Percentiles rank a stretch among this genome's conserved stretches.
Evolutionary conservation across 768 basidiomycete genomes (phyloP).

Genomic region (Termitomyces sp.): DNA sequence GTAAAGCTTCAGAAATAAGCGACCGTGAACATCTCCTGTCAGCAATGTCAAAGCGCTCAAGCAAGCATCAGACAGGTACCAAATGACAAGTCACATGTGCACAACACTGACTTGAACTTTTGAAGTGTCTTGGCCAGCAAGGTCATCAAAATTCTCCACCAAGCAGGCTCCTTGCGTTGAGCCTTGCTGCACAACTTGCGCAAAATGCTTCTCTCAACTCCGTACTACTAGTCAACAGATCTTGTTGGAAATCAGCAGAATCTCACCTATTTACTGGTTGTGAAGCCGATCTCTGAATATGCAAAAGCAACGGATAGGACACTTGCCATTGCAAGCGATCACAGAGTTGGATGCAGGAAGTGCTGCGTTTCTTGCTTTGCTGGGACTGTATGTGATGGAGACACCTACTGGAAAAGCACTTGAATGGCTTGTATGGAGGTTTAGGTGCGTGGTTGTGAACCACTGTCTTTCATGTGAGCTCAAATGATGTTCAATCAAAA

Average conservation of each 20-base stretch:
- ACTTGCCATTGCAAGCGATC: constrained; percentile 56
- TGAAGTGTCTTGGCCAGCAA: neutral
- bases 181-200: constrained; percentile 80
- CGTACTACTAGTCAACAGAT: constrained; percentile 60
- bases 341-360: constrained; percentile 61
- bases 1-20: too few relatives aligned
- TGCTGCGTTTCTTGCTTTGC: constrained; percentile 56
- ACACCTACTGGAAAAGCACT: constrained; percentile 77
- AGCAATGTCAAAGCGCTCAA: too few relatives aligned
- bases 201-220: constrained; percentile 78
- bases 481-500: constrained; percentile 29
- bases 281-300: constrained; percentile 82
- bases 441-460: constrained; percentile 59
- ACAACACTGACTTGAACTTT: constrained; percentile 12
- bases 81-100: too few relatives aligned
- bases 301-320: constrained; percentile 79
- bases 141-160: neutral
- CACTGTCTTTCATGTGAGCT: neutral
- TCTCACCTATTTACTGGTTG: constrained; percentile 88
- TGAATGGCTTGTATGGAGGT: constrained; percentile 93
- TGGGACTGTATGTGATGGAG: constrained; percentile 83
- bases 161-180: constrained; percentile 44
- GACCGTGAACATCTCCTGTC: too few relatives aligned
- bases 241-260: constrained; percentile 58
- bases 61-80: too few relatives aligned